phyloP scores from a whole-genome alignment of 129 eudicot species.

The Ambrosia artemisiifolia region DNA sequence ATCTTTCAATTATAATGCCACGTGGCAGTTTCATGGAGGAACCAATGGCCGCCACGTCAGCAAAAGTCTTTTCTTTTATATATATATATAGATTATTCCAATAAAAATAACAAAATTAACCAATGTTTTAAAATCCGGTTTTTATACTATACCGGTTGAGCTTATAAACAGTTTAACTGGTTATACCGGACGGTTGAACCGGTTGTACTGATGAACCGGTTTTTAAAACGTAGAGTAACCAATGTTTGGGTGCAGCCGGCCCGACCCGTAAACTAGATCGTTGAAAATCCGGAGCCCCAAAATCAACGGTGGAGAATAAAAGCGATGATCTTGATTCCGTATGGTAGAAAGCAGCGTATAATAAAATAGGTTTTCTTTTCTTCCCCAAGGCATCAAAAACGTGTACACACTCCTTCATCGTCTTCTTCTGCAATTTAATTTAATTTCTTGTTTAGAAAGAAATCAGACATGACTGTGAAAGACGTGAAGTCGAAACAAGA shows the following conservation, averaged over 20 bases:
- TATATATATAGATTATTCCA: too few species aligned
- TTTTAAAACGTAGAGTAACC: too few species aligned
- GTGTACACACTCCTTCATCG: neutral
- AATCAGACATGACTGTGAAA: conserved; percentile 53
- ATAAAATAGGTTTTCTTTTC: conserved; percentile 17
- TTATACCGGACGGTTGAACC: too few species aligned
- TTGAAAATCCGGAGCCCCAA: neutral
- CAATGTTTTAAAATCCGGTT: too few species aligned
- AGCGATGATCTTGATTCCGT: conserved; percentile 6
- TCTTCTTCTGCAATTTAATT: neutral
- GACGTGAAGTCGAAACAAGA: conserved; percentile 77
- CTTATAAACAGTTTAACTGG: too few species aligned
- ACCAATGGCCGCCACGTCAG: too few species aligned
- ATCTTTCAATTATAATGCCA: too few species aligned
- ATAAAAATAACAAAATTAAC: too few species aligned
- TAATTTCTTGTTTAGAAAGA: neutral
- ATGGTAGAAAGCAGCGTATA: conserved; percentile 7
- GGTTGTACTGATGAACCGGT: too few species aligned
- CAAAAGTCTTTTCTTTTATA: too few species aligned
- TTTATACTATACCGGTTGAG: too few species aligned
- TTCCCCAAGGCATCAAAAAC: conserved; percentile 18
- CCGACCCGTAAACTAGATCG: neutral
- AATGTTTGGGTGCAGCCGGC: neutral
- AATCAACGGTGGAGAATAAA: conserved; percentile 27
- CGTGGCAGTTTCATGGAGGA: too few species aligned